These are phyloP conservation scores for Beauveria sp. DNA, from an alignment of 2,329 filamentous ascomycete genomes.

Conservation along the genomic window DNA sequence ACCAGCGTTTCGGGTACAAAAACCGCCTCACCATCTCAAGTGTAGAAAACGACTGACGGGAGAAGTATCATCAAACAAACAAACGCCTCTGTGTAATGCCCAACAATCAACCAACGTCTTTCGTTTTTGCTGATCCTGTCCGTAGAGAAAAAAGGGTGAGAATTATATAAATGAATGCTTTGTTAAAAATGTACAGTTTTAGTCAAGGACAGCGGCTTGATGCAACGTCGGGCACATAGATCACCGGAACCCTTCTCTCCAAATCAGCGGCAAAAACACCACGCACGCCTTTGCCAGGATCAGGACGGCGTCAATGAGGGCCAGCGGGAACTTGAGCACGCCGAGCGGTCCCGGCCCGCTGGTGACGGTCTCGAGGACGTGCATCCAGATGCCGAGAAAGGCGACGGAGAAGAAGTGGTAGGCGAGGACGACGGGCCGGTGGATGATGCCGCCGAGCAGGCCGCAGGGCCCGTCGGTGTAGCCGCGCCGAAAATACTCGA, in stretches of 20 bases:
- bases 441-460: conserved; percentile 73
- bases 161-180: background rate
- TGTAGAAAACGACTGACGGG: background rate
- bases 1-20: background rate
- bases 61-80: background rate
- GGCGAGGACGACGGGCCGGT: conserved; percentile 68
- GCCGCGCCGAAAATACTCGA: conserved; percentile 77
- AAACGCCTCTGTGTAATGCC: conserved; percentile 2
- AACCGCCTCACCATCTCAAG: background rate
- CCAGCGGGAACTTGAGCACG: conserved; percentile 47
- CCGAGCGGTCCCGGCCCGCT: conserved; percentile 21
- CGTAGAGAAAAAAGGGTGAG: background rate
- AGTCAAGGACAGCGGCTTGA: background rate
- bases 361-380: conserved; percentile 32
- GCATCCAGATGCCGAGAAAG: conserved; percentile 73
- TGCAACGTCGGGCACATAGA: background rate
- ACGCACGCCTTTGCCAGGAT: conserved; percentile 75
- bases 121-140: background rate
- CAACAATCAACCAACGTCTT: background rate
- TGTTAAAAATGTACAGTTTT: conserved; percentile 1
- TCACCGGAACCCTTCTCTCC: conserved; percentile 48
- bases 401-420: conserved; percentile 95
- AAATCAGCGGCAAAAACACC: conserved; percentile 78
- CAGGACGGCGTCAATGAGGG: conserved; percentile 56
- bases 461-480: conserved; percentile 73